These are phyloP conservation scores for Hypericum androsaemum DNA, from an alignment of 345 rosid species.

Conservation along the genomic window DNA sequence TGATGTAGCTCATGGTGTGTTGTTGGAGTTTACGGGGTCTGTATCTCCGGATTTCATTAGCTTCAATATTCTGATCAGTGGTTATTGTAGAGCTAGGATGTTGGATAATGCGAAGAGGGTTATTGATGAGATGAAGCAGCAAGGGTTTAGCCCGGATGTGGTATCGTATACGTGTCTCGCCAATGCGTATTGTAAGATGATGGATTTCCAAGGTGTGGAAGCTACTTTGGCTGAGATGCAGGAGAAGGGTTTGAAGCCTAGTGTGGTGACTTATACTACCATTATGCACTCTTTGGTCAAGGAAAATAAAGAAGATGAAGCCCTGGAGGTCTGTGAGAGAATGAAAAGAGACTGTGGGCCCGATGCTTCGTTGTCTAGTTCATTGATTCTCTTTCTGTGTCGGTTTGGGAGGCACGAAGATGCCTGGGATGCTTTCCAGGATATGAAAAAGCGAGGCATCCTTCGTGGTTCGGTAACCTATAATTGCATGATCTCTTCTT, in stretches of 20 bases:
- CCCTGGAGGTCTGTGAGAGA: slow-evolving; percentile 54
- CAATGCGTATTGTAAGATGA: slow-evolving; percentile 50
- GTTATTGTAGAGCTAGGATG: slow-evolving; percentile 63
- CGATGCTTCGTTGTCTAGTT: slow-evolving; percentile 55
- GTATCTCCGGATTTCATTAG: slow-evolving; percentile 24
- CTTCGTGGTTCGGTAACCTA: slow-evolving; percentile 36
- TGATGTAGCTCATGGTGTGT: slow-evolving; percentile 49
- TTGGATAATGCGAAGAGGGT: slow-evolving; percentile 40
- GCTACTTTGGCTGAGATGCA: slow-evolving; percentile 56
- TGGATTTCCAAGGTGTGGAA: slow-evolving; percentile 58
- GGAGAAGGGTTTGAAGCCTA: slow-evolving; percentile 49
- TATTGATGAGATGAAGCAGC: slow-evolving; percentile 48
- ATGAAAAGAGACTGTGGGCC: slow-evolving; percentile 60
- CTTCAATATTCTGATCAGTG: slow-evolving; percentile 64
- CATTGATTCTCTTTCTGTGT: slow-evolving; percentile 49
- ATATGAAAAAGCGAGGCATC: slow-evolving; percentile 66
- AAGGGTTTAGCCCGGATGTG: slow-evolving; percentile 41
- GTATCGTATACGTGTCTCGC: slow-evolving; percentile 62
- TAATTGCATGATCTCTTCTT: slow-evolving; percentile 50
- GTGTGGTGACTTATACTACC: slow-evolving; percentile 48
- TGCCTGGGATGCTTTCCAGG: slow-evolving; percentile 57
- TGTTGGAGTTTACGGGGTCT: slow-evolving; percentile 32
- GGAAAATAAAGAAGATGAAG: slow-evolving; percentile 49
- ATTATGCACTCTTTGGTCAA: slow-evolving; percentile 68
- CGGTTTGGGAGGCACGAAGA: slow-evolving; percentile 63